Conservation (phyloP, 768 basidiomycete genomes). For the Suillus luteus region DNA sequence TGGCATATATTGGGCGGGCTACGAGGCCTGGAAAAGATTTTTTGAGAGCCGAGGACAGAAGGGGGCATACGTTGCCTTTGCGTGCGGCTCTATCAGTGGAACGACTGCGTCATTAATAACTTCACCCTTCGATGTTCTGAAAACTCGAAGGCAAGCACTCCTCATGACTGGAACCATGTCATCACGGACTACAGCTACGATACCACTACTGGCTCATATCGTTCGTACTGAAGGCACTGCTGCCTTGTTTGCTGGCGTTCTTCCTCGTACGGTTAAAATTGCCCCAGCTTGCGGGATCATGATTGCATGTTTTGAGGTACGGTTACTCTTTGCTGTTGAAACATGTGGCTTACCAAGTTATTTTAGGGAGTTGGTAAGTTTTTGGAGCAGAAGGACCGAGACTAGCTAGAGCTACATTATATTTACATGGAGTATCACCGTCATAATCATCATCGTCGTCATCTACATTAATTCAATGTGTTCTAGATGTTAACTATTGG, state of each 20-base stretch:
- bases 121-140: slow-evolving; percentile 95
- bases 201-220: slow-evolving; percentile 69
- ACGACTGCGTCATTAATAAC: slow-evolving; percentile 85
- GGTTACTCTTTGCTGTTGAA: slow-evolving; percentile 20
- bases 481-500: slow-evolving; percentile 20
- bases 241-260: slow-evolving; percentile 81
- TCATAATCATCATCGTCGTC: neutral
- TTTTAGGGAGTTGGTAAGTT: slow-evolving; percentile 60
- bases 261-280: slow-evolving; percentile 91
- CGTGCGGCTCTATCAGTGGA: slow-evolving; percentile 90
- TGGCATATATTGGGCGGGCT: slow-evolving; percentile 95
- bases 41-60: slow-evolving; percentile 54
- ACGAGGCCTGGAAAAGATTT: slow-evolving; percentile 76
- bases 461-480: slow-evolving; percentile 22
- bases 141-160: slow-evolving; percentile 89
- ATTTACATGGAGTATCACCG: slow-evolving; percentile 13
- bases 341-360: slow-evolving; percentile 17
- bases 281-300: slow-evolving; percentile 98
- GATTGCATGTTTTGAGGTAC: slow-evolving; percentile 93
- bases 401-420: slow-evolving; percentile 29
- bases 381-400: slow-evolving; percentile 41
- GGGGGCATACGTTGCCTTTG: slow-evolving; percentile 75
- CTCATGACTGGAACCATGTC: slow-evolving; percentile 58
- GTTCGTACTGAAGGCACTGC: slow-evolving; percentile 74
- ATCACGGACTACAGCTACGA: slow-evolving; percentile 46